phyloP scores from a whole-genome alignment of 176 grass and related monocot genomes.

The Avena insularis region DNA sequence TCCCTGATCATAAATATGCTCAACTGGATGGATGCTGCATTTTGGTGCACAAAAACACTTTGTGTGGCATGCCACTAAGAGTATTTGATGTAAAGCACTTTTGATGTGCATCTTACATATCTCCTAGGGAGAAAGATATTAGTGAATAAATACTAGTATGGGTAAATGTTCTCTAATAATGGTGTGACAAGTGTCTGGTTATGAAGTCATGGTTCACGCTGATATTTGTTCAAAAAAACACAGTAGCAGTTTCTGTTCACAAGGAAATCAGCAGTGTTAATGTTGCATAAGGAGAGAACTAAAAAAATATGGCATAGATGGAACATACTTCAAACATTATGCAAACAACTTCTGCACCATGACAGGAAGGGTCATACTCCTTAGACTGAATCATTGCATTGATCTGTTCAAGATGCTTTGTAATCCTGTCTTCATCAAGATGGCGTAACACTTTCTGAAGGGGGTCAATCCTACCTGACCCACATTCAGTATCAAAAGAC shows the following conservation, averaged over 20 bases:
- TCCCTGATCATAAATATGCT: conserved; percentile 25
- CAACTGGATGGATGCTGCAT: neutral
- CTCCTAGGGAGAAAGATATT: conserved; percentile 6
- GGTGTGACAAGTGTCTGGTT: neutral
- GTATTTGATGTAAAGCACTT: conserved; percentile 19
- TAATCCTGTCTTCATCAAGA: conserved; percentile 86
- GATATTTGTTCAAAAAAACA: neutral
- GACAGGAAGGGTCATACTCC: conserved; percentile 64
- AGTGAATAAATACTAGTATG: conserved; percentile 1
- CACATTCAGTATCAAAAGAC: conserved; percentile 65
- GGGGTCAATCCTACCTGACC: conserved; percentile 66
- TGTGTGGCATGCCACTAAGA: neutral
- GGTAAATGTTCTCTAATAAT: conserved; percentile 2
- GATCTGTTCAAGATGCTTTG: conserved; percentile 67
- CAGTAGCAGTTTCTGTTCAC: conserved; percentile 25
- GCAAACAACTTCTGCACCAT: conserved; percentile 68
- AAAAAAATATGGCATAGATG: conserved; percentile 7
- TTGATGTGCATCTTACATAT: conserved; percentile 12
- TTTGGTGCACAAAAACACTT: conserved; percentile 8
- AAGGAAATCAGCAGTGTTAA: conserved; percentile 17
- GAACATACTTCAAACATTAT: conserved; percentile 92
- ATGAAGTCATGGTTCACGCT: conserved; percentile 19
- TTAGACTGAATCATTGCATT: conserved; percentile 60
- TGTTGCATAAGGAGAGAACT: neutral
- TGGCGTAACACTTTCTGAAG: conserved; percentile 68